phyloP scores from a whole-genome alignment of 352 stramenopile species.

The Globisporangium ultimum region DNA sequence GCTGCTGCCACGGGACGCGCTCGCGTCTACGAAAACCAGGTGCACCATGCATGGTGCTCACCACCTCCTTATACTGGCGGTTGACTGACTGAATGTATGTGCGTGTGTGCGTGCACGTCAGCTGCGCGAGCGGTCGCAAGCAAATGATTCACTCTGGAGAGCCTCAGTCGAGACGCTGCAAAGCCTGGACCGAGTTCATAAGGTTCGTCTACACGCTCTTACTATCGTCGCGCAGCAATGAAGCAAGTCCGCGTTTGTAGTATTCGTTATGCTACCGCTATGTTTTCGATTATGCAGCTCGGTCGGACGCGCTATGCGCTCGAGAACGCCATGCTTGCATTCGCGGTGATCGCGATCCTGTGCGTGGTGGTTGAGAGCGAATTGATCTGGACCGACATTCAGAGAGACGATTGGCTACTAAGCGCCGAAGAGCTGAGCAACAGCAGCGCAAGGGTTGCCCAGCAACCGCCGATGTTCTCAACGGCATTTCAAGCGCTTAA shows the following conservation, averaged over 20 bases:
- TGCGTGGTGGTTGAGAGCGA: slow-evolving; percentile 52
- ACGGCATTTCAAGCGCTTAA: slow-evolving; percentile 35
- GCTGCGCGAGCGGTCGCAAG: slow-evolving; percentile 2
- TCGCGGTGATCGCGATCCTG: slow-evolving; percentile 30
- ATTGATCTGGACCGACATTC: slow-evolving; percentile 37
- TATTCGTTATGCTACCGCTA: background rate
- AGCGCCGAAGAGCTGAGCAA: too few relatives aligned
- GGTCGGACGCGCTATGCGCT: slow-evolving; percentile 15
- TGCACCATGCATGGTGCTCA: background rate
- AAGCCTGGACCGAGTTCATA: slow-evolving; percentile 29
- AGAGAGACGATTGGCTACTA: slow-evolving; percentile 3
- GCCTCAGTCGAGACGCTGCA: slow-evolving; percentile 32
- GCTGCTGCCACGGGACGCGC: background rate
- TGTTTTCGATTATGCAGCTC: slow-evolving; percentile 13
- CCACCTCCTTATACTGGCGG: background rate
- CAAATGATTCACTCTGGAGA: slow-evolving; percentile 26
- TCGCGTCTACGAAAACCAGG: background rate
- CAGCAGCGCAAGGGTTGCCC: too few relatives aligned
- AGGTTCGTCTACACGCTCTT: slow-evolving; percentile 12
- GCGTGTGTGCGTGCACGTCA: background rate
- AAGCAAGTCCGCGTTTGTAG: background rate
- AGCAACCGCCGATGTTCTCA: slow-evolving; percentile 9
- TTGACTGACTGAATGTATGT: background rate
- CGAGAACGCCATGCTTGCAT: slow-evolving; percentile 46
- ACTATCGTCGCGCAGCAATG: background rate